These are phyloP conservation scores for Arctostaphylos glauca DNA, from an alignment of 148 eudicot species.

Conservation along the genomic window DNA sequence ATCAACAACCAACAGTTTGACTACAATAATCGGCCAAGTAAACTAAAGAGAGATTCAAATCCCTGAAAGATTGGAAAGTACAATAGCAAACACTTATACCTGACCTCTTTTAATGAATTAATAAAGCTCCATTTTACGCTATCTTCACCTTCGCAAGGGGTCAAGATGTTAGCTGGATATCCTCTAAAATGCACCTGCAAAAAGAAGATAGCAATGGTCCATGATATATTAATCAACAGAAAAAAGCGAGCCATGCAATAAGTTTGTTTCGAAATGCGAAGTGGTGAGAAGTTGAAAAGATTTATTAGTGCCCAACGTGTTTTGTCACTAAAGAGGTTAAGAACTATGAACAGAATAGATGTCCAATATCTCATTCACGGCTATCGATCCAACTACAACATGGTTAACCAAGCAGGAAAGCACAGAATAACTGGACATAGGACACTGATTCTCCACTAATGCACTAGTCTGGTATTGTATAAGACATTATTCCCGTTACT, in stretches of 20 bases:
- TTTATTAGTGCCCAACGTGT: neutral
- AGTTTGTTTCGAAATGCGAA: neutral
- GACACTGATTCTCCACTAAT: neutral
- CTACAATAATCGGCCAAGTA: neutral
- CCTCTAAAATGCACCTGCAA: constrained; percentile 95
- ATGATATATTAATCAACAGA: constrained; percentile 2
- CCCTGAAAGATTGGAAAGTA: neutral
- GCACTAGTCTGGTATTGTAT: neutral
- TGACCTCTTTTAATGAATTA: constrained; percentile 92
- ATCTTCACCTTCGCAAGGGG: constrained; percentile 91
- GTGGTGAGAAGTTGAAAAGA: neutral
- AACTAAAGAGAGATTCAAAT: neutral
- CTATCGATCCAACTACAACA: neutral
- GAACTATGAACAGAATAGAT: neutral
- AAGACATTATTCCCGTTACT: neutral
- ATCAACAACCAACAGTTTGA: neutral
- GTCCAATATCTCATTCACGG: neutral
- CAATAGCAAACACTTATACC: constrained; percentile 13
- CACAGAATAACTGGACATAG: neutral
- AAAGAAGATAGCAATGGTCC: neutral
- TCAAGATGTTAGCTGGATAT: constrained; percentile 68
- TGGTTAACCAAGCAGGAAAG: neutral
- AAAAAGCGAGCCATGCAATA: neutral
- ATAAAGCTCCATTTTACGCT: constrained; percentile 93
- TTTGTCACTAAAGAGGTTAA: neutral